A percentile compares a stretch with the other conserved stretches of the same genome.
Evolutionary conservation across 2,329 filamentous ascomycete species (phyloP).

Genomic region (Colletotrichum phormii): DNA sequence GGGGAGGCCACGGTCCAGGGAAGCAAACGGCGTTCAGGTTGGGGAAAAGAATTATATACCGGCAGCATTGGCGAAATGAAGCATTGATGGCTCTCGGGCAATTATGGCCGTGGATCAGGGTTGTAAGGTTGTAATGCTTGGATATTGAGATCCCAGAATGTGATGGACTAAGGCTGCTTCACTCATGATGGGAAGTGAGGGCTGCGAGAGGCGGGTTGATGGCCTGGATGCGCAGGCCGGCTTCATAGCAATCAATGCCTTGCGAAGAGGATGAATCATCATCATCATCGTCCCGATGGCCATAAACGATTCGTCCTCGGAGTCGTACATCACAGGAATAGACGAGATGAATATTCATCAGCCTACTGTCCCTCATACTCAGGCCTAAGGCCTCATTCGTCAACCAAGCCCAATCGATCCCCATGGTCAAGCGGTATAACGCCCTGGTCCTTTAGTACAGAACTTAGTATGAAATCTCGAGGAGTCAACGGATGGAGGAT

Average conservation of each 20-base stretch:
- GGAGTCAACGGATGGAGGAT: too few relatives aligned
- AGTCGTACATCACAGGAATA: too few relatives aligned
- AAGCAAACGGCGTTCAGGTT: slow-evolving; percentile 32
- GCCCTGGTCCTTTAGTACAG: too few relatives aligned
- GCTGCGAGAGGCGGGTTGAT: neutral
- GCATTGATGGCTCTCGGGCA: neutral
- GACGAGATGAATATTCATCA: too few relatives aligned
- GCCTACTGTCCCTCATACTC: too few relatives aligned
- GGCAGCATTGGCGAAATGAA: slow-evolving; percentile 1
- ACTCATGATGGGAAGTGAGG: neutral
- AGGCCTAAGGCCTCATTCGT: too few relatives aligned
- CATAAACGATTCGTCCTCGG: neutral
- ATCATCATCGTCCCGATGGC: neutral
- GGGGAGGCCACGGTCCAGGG: neutral
- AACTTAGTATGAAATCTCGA: too few relatives aligned
- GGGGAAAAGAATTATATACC: slow-evolving; percentile 28
- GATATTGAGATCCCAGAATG: neutral
- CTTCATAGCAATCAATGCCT: neutral
- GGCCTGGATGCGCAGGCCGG: neutral
- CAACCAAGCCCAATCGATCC: too few relatives aligned
- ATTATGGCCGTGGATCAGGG: neutral
- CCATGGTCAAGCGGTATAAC: too few relatives aligned
- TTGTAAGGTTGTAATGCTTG: neutral
- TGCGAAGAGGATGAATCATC: too few relatives aligned
- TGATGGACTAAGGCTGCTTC: neutral